Conservation (phyloP, 2,329 filamentous ascomycete genomes). For the Tolypocladium sp. region DNA sequence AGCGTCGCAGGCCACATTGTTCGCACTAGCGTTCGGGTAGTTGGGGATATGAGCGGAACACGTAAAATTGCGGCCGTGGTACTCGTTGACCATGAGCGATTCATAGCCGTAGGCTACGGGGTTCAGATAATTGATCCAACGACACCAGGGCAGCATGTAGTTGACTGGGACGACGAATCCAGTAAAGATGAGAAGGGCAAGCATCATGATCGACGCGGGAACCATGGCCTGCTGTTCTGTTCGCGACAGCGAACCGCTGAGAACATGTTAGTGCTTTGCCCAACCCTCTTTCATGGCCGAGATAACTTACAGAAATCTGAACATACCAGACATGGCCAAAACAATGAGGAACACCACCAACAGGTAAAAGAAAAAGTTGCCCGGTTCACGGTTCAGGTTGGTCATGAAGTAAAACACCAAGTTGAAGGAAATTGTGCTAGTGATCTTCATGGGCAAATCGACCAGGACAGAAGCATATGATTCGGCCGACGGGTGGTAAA, state of each 20-base stretch:
- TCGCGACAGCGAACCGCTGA: slow-evolving; percentile 2
- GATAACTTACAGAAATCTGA: slow-evolving; percentile 25
- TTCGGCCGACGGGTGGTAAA: slow-evolving; percentile 27
- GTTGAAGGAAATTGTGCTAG: slow-evolving; percentile 22
- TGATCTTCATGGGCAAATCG: slow-evolving; percentile 34
- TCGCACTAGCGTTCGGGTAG: neutral
- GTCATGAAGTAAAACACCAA: slow-evolving; percentile 37
- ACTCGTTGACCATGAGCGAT: slow-evolving; percentile 59
- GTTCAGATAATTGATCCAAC: slow-evolving; percentile 61
- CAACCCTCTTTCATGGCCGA: no score
- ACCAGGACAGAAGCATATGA: slow-evolving; percentile 25
- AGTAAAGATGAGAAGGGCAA: slow-evolving; percentile 27
- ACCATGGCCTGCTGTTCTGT: slow-evolving; percentile 3
- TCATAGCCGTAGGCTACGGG: slow-evolving; percentile 61
- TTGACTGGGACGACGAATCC: slow-evolving; percentile 35
- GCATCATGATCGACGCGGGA: neutral
- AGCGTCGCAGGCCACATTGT: neutral
- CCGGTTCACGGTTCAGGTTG: slow-evolving; percentile 26
- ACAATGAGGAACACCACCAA: slow-evolving; percentile 41
- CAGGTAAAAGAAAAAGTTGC: slow-evolving; percentile 36
- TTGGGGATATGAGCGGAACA: slow-evolving; percentile 35
- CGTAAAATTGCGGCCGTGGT: slow-evolving; percentile 27
- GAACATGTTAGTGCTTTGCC: neutral
- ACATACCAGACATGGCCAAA: slow-evolving; percentile 57
- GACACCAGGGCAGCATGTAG: slow-evolving; percentile 54